phyloP scores from a whole-genome alignment of 768 basidiomycete genomes.

The Trametes cingulata region DNA sequence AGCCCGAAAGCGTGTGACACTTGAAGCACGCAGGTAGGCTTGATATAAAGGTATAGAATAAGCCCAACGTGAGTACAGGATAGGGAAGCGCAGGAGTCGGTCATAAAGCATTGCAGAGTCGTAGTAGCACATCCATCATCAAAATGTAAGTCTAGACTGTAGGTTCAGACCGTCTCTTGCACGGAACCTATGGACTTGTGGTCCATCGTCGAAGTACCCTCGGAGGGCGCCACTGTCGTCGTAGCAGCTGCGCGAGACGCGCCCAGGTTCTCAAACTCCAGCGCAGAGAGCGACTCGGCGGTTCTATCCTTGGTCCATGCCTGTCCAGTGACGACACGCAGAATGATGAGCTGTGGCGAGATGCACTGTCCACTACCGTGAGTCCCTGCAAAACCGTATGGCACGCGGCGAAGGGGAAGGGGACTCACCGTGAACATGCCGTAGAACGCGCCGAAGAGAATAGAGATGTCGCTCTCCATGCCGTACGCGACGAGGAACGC shows the following conservation, averaged over 20 bases:
- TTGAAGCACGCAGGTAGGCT: no score
- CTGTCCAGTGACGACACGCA: constrained; percentile 18
- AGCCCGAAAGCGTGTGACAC: no score
- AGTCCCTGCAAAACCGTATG: neutral
- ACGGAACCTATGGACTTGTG: constrained; percentile 5
- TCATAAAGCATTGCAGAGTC: neutral
- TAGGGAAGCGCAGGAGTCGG: no score
- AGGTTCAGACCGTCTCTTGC: neutral
- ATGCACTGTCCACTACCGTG: constrained; percentile 9
- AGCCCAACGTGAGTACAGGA: no score
- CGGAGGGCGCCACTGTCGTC: neutral
- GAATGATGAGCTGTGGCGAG: constrained; percentile 24
- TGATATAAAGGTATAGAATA: no score
- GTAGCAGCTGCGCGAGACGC: neutral
- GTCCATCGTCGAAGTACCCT: constrained; percentile 2
- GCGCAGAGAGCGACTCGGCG: constrained; percentile 3
- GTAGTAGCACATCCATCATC: neutral
- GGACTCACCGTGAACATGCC: constrained; percentile 22
- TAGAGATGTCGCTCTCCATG: constrained; percentile 14
- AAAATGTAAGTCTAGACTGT: neutral
- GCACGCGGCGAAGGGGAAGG: neutral
- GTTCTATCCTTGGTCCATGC: constrained; percentile 18
- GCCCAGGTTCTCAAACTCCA: constrained; percentile 12
- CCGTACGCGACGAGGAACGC: constrained; percentile 27
- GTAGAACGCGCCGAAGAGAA: constrained; percentile 23